phyloP scores from a whole-genome alignment of 2,329 filamentous ascomycete genomes.

The Claviceps capensis region DNA sequence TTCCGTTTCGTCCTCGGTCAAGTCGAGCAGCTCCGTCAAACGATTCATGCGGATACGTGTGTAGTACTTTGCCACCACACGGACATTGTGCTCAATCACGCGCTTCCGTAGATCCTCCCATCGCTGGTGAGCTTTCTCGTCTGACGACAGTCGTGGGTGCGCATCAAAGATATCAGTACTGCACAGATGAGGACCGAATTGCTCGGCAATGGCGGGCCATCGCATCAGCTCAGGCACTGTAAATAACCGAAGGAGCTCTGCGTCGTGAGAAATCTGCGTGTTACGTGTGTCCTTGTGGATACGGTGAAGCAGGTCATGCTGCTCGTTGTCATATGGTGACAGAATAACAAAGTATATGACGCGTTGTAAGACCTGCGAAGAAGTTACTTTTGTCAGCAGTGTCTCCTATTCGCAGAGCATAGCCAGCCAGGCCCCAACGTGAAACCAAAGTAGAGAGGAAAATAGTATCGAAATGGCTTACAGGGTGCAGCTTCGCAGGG shows the following conservation, averaged over 20 bases:
- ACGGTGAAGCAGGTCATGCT: constrained; percentile 91
- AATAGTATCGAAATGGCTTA: constrained; percentile 29
- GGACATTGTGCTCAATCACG: constrained; percentile 97
- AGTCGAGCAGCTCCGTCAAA: constrained; percentile 77
- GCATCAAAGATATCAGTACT: constrained; percentile 80
- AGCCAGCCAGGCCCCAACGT: not conserved
- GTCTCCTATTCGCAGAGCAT: no score
- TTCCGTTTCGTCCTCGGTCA: constrained; percentile 91
- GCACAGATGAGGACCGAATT: constrained; percentile 79
- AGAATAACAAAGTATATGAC: constrained; percentile 98
- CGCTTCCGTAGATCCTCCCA: constrained; percentile 96
- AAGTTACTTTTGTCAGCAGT: not conserved
- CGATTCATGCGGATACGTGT: constrained; percentile 90
- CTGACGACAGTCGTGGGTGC: constrained; percentile 47
- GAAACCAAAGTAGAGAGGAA: not conserved
- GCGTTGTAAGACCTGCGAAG: constrained; percentile 66
- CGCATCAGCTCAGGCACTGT: constrained; percentile 95
- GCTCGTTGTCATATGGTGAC: constrained; percentile 94
- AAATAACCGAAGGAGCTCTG: constrained; percentile 82
- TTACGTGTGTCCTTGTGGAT: constrained; percentile 78
- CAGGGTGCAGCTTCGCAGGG: constrained; percentile 68
- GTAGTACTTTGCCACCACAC: constrained; percentile 96
- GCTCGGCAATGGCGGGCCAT: constrained; percentile 84
- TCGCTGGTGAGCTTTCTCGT: constrained; percentile 69
- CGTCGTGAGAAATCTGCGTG: constrained; percentile 61